A percentile compares a stretch with the other conserved stretches of the same genome.
Evolutionary conservation across 2,329 filamentous ascomycete genomes (phyloP).

Genomic region (Talaromyces sp.): DNA sequence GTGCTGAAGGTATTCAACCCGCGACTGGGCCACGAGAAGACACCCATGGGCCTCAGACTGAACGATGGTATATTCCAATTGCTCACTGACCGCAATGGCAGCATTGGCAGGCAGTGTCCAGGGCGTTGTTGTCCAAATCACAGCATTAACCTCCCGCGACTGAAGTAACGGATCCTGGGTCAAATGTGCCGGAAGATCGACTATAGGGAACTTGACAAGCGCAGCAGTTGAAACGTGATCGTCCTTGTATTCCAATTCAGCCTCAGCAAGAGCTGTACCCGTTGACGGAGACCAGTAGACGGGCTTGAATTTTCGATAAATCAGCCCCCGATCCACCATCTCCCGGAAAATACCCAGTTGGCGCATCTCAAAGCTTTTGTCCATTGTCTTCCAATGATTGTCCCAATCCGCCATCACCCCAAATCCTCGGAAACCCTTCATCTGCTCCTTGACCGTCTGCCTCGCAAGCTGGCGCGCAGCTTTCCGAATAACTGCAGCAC

Average conservation of each 20-base stretch:
- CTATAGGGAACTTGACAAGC: slow-evolving; percentile 75
- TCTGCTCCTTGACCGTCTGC: slow-evolving; percentile 61
- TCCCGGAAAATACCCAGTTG: slow-evolving; percentile 62
- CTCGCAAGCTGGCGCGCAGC: slow-evolving; percentile 59
- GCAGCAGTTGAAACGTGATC: slow-evolving; percentile 62
- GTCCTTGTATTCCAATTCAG: slow-evolving; percentile 67
- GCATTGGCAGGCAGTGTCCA: slow-evolving; percentile 96
- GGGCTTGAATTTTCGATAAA: slow-evolving; percentile 64
- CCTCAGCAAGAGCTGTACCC: slow-evolving; percentile 64
- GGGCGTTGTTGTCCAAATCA: slow-evolving; percentile 98
- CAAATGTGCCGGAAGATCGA: slow-evolving; percentile 49
- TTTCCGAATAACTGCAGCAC: slow-evolving; percentile 54
- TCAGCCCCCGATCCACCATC: slow-evolving; percentile 64
- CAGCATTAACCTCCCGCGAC: slow-evolving; percentile 64
- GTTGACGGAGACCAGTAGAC: slow-evolving; percentile 71
- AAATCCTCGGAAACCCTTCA: slow-evolving; percentile 61
- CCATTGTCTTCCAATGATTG: slow-evolving; percentile 65
- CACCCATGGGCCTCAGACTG: slow-evolving; percentile 58
- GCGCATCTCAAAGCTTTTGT: slow-evolving; percentile 61
- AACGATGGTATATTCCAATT: slow-evolving; percentile 73
- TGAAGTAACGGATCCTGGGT: slow-evolving; percentile 44
- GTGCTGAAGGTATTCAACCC: slow-evolving; percentile 62
- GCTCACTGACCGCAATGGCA: slow-evolving; percentile 78
- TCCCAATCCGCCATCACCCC: slow-evolving; percentile 68
- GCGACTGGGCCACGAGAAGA: slow-evolving; percentile 71